Evolutionary conservation across 345 rosid species (phyloP).

Genomic region (Combretum micranthum): DNA sequence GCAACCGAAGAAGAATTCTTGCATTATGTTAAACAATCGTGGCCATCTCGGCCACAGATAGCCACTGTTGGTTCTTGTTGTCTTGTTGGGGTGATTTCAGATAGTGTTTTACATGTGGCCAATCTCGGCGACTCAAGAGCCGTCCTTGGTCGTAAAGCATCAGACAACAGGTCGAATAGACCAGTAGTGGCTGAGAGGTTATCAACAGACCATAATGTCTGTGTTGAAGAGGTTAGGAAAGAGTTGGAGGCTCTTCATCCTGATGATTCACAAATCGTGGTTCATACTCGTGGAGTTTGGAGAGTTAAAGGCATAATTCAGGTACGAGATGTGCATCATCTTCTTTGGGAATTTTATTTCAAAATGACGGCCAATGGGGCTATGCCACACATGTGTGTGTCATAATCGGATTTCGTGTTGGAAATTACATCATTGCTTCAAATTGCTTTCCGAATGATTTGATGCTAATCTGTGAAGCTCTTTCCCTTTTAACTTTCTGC

Average conservation of each 20-base stretch:
- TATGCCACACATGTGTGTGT: too few species aligned
- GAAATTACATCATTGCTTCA: not conserved
- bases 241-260: conserved; percentile 71
- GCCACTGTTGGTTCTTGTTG: conserved; percentile 67
- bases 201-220: conserved; percentile 58
- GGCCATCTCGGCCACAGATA: conserved; percentile 38
- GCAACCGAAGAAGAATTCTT: conserved; percentile 52
- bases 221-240: conserved; percentile 57
- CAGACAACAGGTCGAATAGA: conserved; percentile 7
- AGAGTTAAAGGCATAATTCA: conserved; percentile 70
- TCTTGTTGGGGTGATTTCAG: conserved; percentile 45
- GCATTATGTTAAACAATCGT: conserved; percentile 40
- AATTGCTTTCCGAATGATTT: not conserved
- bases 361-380: not conserved
- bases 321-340: conserved; percentile 20
- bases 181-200: conserved; percentile 49
- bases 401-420: too few species aligned
- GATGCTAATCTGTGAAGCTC: not conserved
- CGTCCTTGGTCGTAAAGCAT: conserved; percentile 42
- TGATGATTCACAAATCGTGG: conserved; percentile 50
- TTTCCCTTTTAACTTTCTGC: not conserved
- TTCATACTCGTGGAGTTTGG: conserved; percentile 55
- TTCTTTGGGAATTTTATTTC: not conserved
- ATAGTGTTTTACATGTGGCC: conserved; percentile 43
- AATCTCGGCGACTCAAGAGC: conserved; percentile 72